These are phyloP conservation scores for Protomyces lactucae-debilis DNA, from an alignment of 1,139 yeast genomes.

Conservation along the genomic window DNA sequence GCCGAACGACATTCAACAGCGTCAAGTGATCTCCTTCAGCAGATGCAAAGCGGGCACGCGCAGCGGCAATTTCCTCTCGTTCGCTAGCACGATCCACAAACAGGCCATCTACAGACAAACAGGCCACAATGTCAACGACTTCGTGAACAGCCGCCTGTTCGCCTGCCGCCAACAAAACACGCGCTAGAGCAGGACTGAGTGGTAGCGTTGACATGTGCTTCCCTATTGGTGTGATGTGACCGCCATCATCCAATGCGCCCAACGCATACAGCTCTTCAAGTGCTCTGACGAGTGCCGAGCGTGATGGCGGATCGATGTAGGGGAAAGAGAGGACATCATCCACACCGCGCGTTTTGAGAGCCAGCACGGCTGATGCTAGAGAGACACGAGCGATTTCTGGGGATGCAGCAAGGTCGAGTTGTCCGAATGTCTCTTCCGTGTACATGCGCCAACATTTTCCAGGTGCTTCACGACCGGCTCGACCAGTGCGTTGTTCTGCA, in stretches of 20 bases:
- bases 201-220: constrained; percentile 83
- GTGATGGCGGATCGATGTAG: constrained; percentile 90
- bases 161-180: constrained; percentile 56
- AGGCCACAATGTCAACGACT: constrained; percentile 83
- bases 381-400: constrained; percentile 89
- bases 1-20: constrained; percentile 51
- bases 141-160: constrained; percentile 52
- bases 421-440: constrained; percentile 61
- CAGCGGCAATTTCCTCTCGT: constrained; percentile 70
- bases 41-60: constrained; percentile 50
- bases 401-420: constrained; percentile 73
- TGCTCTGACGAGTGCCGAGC: constrained; percentile 61
- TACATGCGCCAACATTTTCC: constrained; percentile 88
- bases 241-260: constrained; percentile 71
- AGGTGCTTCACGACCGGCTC: constrained; percentile 95
- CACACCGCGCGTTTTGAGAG: constrained; percentile 77
- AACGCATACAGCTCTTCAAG: constrained; percentile 70
- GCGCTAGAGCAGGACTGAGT: constrained; percentile 85
- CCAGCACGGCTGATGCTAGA: constrained; percentile 73
- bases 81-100: constrained; percentile 72
- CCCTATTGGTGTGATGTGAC: constrained; percentile 72
- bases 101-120: constrained; percentile 87
- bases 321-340: constrained; percentile 80
- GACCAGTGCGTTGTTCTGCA: constrained; percentile 92
- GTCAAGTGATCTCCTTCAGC: constrained; percentile 47